A percentile compares a stretch with the other conserved stretches of the same genome.
Conservation (phyloP, 73 alveolate genomes). For the Stentor roeselii region DNA sequence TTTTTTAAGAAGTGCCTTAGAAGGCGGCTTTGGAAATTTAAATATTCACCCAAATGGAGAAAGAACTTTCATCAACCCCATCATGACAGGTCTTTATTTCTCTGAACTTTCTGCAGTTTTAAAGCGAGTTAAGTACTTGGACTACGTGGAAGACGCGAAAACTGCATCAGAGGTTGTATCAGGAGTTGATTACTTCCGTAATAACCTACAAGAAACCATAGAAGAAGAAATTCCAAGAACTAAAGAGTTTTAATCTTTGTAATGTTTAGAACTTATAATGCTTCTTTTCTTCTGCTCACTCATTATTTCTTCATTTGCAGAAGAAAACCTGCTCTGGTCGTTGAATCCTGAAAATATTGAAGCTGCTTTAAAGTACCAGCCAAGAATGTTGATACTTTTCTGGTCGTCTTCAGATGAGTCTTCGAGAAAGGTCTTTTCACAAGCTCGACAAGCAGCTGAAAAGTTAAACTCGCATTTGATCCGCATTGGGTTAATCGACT, state of each 20-base stretch:
- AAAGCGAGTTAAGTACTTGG: not conserved
- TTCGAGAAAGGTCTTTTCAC: too few relatives aligned
- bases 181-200: constrained; percentile 6
- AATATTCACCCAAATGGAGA: not conserved
- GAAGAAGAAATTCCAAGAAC: constrained; percentile 18
- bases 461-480: too few relatives aligned
- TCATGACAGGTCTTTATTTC: not conserved
- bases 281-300: too few relatives aligned
- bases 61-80: not conserved
- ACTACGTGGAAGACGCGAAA: constrained; percentile 3
- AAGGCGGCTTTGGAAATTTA: not conserved
- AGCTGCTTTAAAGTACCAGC: too few relatives aligned
- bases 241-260: not conserved
- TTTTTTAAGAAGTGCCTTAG: not conserved
- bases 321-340: too few relatives aligned
- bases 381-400: too few relatives aligned
- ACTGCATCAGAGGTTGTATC: not conserved
- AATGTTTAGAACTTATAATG: too few relatives aligned
- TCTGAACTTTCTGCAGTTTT: not conserved
- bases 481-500: too few relatives aligned
- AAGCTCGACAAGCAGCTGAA: too few relatives aligned
- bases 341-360: too few relatives aligned
- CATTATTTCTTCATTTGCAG: too few relatives aligned
- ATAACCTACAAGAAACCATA: not conserved
- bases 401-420: too few relatives aligned